These are phyloP conservation scores for Stramenopiles sp. DNA, from an alignment of 352 stramenopile genomes.

Conservation along the genomic window DNA sequence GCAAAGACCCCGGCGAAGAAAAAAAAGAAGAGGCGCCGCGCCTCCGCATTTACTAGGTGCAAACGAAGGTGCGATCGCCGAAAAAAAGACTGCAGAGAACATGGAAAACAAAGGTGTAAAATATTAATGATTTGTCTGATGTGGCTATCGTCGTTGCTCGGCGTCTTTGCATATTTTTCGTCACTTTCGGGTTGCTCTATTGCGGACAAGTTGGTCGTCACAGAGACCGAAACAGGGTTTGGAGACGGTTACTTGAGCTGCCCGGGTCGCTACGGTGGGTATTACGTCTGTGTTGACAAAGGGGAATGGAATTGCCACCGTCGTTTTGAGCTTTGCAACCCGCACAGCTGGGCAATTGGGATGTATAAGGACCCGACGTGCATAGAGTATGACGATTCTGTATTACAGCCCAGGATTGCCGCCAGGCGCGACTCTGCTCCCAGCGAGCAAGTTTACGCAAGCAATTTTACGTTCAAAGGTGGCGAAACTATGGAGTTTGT, in stretches of 20 bases:
- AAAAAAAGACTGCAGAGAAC: slow-evolving; percentile 8
- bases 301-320: slow-evolving; percentile 4
- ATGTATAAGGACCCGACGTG: background rate
- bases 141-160: background rate
- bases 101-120: background rate
- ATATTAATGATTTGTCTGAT: background rate
- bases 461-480: slow-evolving; percentile 6
- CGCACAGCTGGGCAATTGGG: background rate
- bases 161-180: background rate
- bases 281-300: background rate
- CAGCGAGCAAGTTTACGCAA: background rate
- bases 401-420: background rate
- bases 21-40: background rate
- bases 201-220: background rate
- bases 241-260: background rate
- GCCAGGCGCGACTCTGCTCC: background rate
- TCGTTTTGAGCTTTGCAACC: background rate
- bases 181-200: background rate
- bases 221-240: background rate
- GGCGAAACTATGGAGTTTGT: background rate
- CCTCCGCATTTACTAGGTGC: background rate
- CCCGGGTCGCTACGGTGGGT: background rate
- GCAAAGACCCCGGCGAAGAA: background rate
- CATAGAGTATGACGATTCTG: background rate
- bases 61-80: no score